These are phyloP conservation scores for Gryganskiella cystojenkinii DNA, from an alignment of 192 early-diverging fungal genomes.

Conservation along the genomic window DNA sequence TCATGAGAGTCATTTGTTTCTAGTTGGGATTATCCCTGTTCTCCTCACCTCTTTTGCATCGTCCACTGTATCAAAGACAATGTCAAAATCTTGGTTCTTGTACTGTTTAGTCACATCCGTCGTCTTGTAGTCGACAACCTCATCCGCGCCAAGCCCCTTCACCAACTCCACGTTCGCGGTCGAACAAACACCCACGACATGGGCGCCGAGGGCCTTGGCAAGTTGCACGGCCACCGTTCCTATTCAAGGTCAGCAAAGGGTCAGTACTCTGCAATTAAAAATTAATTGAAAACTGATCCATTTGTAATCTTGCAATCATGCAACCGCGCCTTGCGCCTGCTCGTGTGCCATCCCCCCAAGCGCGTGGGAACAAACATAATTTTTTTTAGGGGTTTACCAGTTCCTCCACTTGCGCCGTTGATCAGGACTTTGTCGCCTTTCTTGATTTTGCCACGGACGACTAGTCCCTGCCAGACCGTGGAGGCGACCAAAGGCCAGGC, in stretches of 20 bases:
- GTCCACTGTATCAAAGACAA: constrained; percentile 60
- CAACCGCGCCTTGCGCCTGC: no score
- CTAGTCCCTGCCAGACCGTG: constrained; percentile 34
- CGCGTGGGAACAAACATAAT: no score
- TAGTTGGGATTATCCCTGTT: neutral
- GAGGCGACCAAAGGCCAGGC: constrained; percentile 36
- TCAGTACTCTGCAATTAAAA: no score
- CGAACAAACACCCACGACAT: constrained; percentile 66
- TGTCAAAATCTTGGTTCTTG: constrained; percentile 49
- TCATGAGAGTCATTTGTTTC: no score
- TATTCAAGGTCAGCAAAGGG: constrained; percentile 2
- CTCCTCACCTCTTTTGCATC: constrained; percentile 29
- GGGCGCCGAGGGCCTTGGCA: constrained; percentile 62
- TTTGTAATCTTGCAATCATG: no score
- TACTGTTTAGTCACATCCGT: constrained; percentile 35
- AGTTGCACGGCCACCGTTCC: constrained; percentile 62
- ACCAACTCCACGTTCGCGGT: constrained; percentile 60
- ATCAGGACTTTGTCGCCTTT: constrained; percentile 54
- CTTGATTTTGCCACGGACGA: constrained; percentile 20
- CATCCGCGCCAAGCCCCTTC: constrained; percentile 63
- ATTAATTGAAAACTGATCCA: no score
- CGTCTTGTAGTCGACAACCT: constrained; percentile 65
- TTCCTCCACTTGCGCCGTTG: constrained; percentile 64
- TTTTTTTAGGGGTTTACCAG: constrained; percentile 20
- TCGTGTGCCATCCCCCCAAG: no score